Percentiles rank a stretch among this genome's conserved stretches.
Conservation (phyloP, 2,329 filamentous ascomycete species). For the Hypocreales sp. region DNA sequence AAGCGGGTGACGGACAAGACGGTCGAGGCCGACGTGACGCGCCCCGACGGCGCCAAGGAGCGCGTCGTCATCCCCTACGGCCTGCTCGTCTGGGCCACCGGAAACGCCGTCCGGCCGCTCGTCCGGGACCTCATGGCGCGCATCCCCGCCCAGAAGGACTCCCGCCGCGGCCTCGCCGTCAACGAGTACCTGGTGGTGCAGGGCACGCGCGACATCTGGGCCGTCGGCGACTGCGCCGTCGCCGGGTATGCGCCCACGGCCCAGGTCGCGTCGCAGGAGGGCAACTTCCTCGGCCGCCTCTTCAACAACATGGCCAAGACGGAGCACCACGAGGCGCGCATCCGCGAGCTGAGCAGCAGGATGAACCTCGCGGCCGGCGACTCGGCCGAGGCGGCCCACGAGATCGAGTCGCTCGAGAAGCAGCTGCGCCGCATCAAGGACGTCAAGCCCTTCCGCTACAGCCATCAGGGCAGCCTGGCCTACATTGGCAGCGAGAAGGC, state of each 20-base stretch:
- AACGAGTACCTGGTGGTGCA: constrained; percentile 99
- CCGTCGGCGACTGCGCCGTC: constrained; percentile 90
- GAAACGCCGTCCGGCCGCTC: constrained; percentile 81
- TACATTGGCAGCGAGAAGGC: constrained; percentile 98
- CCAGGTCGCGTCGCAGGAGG: constrained; percentile 92
- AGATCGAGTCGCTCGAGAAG: constrained; percentile 80
- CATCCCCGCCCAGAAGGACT: constrained; percentile 90
- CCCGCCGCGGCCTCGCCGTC: constrained; percentile 83
- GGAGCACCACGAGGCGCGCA: constrained; percentile 61
- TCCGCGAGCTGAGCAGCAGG: constrained; percentile 50
- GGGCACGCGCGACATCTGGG: constrained; percentile 94
- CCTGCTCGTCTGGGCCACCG: constrained; percentile 94
- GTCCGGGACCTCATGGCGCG: constrained; percentile 83
- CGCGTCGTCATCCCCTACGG: constrained; percentile 78
- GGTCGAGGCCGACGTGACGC: constrained; percentile 76
- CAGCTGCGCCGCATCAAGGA: constrained; percentile 81
- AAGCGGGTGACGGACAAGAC: constrained; percentile 89
- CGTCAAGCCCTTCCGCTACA: constrained; percentile 96
- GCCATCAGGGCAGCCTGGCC: constrained; percentile 88
- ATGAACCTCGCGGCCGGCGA: constrained; percentile 47
- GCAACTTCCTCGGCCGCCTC: constrained; percentile 81
- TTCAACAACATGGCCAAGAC: constrained; percentile 99
- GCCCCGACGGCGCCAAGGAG: constrained; percentile 73
- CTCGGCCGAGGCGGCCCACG: constrained; percentile 48
- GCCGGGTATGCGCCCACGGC: constrained; percentile 96